Evolutionary conservation across 2,329 filamentous ascomycete genomes (phyloP), one percentile per base, ranked within the genome.

Genomic region (Stagonosporopsis cucurbitacearum): DNA sequence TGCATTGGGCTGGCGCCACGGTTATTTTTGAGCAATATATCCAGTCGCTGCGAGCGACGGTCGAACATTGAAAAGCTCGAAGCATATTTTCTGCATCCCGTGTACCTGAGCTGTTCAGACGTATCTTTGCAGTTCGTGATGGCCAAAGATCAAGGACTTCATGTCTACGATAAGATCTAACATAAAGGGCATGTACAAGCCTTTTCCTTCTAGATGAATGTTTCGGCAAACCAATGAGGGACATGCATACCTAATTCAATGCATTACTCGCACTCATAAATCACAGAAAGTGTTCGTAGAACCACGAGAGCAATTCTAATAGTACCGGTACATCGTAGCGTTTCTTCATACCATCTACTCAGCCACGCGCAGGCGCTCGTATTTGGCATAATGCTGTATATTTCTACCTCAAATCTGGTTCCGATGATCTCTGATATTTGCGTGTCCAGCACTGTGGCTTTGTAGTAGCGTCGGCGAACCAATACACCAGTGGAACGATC

Each of bases 1-100:
- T 59, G 68, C 67, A 69, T 71, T 67, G 67, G 67, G 60, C 46
- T 60, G 68, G 68, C 68, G 68, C 66, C 58, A 54, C 54, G 56
- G 66, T 52, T 46, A 55, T 57, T 41, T 45, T 61, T 58, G 47
- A 54, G 54, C 54, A 54, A 63, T 60, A 59, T 54, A 64, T 56
- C 45, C 52, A 42, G 35, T 53, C 50, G 33, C 50, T 39, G 17
- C 46, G 42, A 53, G 55, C 55, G 50, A 47, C 39, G 22, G n/a
- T 49, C 23, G 25, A 47, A 43, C 25, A 39, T 25, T 47, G 42
- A 23, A 28, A 20, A n/a, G 17, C 26, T 28, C 17, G 23, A 20
- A 32, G 3, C 30, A 32, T 32, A 12, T 15, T 32, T 30, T 11
- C 28, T 30, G 30, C 5, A 11, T 23, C 8, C 17, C 5, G n/a